These are phyloP conservation scores for Naganishia vishniacii DNA, from an alignment of 768 basidiomycete species.

Conservation along the genomic window DNA sequence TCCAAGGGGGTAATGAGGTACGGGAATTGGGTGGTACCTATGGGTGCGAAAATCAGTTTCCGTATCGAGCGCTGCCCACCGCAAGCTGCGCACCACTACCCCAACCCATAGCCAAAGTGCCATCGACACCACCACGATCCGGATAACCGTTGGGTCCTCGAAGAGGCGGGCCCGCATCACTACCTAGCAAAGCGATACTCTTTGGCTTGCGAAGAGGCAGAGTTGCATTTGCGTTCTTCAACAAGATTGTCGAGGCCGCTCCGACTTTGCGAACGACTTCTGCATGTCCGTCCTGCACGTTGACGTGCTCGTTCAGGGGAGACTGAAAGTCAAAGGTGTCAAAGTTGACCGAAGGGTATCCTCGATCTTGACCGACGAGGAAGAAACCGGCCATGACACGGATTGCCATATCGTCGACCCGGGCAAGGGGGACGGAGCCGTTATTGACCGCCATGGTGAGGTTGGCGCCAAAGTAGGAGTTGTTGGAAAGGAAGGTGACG, in stretches of 20 bases:
- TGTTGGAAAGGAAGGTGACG: constrained; percentile 37
- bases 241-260: constrained; percentile 64
- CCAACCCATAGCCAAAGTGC: constrained; percentile 83
- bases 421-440: constrained; percentile 58
- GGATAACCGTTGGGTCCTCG: constrained; percentile 66
- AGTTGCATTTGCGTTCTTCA: constrained; percentile 63
- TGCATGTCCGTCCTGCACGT: constrained; percentile 65
- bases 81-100: too few relatives aligned
- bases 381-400: constrained; percentile 59
- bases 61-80: too few relatives aligned
- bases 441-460: constrained; percentile 66
- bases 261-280: constrained; percentile 67
- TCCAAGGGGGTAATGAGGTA: constrained; percentile 76
- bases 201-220: constrained; percentile 57
- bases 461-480: constrained; percentile 61
- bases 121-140: constrained; percentile 57
- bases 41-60: not conserved
- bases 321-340: constrained; percentile 50
- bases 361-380: constrained; percentile 46
- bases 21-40: constrained; percentile 57
- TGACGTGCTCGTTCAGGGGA: constrained; percentile 47
- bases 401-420: constrained; percentile 61
- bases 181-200: constrained; percentile 58
- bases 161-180: constrained; percentile 59
- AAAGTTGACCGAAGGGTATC: constrained; percentile 67